Conservation (phyloP, 768 basidiomycete genomes). For the Antrodiella citrinella region DNA sequence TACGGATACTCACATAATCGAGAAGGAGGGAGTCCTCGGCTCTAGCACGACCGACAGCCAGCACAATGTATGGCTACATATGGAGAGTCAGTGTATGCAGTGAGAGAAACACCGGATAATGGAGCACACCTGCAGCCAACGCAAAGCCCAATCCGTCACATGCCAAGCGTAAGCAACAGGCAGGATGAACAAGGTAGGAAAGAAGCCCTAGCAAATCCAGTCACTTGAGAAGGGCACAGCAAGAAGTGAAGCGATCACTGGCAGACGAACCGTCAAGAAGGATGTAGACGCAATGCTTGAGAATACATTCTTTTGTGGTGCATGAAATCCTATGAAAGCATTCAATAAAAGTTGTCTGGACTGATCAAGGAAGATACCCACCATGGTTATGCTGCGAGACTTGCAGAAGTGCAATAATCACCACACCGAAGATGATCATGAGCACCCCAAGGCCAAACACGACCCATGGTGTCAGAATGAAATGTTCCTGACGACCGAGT, state of each 20-base stretch:
- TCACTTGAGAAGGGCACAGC: no score
- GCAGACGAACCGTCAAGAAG: conserved; percentile 36
- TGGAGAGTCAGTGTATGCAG: neutral
- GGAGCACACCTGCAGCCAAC: conserved; percentile 47
- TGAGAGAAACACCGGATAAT: no score
- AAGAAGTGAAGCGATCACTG: no score
- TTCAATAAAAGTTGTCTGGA: neutral
- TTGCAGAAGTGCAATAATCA: conserved; percentile 35
- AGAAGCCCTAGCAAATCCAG: conserved; percentile 55
- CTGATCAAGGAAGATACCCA: conserved; percentile 15
- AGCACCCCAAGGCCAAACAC: conserved; percentile 23
- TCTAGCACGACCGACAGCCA: conserved; percentile 42
- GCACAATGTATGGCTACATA: conserved; percentile 50
- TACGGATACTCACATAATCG: conserved; percentile 46
- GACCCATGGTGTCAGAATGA: conserved; percentile 2
- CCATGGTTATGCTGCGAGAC: conserved; percentile 37
- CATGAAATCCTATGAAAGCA: conserved; percentile 38
- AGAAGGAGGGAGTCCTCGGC: conserved; percentile 56
- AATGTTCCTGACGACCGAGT: neutral
- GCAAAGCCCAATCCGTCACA: conserved; percentile 43
- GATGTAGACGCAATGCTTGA: conserved; percentile 34
- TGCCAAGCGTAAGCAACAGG: conserved; percentile 45
- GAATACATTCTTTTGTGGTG: conserved; percentile 43
- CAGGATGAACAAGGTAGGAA: conserved; percentile 44
- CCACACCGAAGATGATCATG: conserved; percentile 40